A percentile compares a stretch with the other conserved stretches of the same genome.
phyloP scores from a whole-genome alignment of 176 grass and related monocot species.

The Elaeis guineensis region DNA sequence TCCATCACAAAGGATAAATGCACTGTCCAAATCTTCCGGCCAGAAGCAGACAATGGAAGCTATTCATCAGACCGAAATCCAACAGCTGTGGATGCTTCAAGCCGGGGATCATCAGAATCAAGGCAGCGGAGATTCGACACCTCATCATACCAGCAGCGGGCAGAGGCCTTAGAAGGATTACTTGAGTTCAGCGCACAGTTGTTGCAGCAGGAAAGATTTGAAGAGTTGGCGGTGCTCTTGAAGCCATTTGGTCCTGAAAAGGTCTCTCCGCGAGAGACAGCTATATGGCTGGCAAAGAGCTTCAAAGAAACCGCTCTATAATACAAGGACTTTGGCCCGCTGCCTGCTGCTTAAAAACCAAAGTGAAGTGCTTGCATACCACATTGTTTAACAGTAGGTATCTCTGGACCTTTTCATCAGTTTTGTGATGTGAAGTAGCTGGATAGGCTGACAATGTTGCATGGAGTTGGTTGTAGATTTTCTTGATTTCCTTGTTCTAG shows the following conservation, averaged over 20 bases:
- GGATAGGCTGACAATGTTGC: too few species aligned
- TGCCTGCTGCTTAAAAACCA: constrained; percentile 1
- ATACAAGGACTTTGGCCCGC: neutral
- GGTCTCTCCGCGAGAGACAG: constrained; percentile 81
- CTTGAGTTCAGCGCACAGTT: constrained; percentile 95
- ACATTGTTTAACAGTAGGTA: neutral
- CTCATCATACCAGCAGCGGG: constrained; percentile 68
- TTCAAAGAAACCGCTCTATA: constrained; percentile 57
- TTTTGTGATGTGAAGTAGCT: constrained; percentile 25
- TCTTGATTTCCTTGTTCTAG: too few species aligned
- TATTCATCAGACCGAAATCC: constrained; percentile 15
- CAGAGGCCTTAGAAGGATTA: constrained; percentile 79
- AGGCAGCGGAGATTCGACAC: constrained; percentile 63
- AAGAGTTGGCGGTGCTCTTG: constrained; percentile 71
- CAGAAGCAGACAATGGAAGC: constrained; percentile 22
- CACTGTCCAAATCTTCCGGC: constrained; percentile 62
- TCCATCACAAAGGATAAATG: constrained; percentile 97
- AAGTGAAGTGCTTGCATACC: neutral
- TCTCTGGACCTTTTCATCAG: constrained; percentile 20
- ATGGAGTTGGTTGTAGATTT: too few species aligned
- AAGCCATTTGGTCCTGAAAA: constrained; percentile 82
- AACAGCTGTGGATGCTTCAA: constrained; percentile 25
- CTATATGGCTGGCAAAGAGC: constrained; percentile 91
- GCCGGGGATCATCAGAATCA: constrained; percentile 45
- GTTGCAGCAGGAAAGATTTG: constrained; percentile 72